These are phyloP conservation scores for Penicillium sp. DNA, from an alignment of 2,329 filamentous ascomycete genomes.

Conservation along the genomic window DNA sequence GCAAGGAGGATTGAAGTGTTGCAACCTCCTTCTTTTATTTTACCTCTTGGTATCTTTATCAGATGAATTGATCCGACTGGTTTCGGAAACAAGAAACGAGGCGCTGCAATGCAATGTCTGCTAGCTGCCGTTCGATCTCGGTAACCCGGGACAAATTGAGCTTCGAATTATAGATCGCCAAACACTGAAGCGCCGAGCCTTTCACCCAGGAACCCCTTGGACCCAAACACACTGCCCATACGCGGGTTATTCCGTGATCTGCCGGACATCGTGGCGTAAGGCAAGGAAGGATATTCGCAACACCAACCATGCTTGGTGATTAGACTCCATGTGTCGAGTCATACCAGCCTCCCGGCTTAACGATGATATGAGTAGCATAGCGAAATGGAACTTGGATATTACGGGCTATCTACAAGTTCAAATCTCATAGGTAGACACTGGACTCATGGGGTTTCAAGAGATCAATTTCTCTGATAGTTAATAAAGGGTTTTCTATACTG, in stretches of 20 bases:
- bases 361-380: constrained; percentile 11
- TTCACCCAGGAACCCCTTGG: neutral
- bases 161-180: neutral
- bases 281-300: neutral
- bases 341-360: neutral
- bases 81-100: neutral
- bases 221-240: neutral
- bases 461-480: too few species aligned
- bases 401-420: neutral
- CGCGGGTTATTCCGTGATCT: neutral
- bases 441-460: too few species aligned
- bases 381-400: neutral
- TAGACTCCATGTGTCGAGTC: constrained; percentile 1
- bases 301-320: neutral
- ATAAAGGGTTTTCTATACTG: too few species aligned
- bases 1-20: constrained; percentile 2
- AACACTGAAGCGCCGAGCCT: neutral
- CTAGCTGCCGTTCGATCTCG: neutral
- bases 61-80: neutral
- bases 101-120: neutral
- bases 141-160: neutral
- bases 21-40: neutral
- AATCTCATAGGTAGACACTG: too few species aligned
- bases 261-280: neutral
- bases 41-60: constrained; percentile 1